These are phyloP conservation scores for Eucalyptus melliodora DNA, from an alignment of 345 rosid species.

Conservation along the genomic window DNA sequence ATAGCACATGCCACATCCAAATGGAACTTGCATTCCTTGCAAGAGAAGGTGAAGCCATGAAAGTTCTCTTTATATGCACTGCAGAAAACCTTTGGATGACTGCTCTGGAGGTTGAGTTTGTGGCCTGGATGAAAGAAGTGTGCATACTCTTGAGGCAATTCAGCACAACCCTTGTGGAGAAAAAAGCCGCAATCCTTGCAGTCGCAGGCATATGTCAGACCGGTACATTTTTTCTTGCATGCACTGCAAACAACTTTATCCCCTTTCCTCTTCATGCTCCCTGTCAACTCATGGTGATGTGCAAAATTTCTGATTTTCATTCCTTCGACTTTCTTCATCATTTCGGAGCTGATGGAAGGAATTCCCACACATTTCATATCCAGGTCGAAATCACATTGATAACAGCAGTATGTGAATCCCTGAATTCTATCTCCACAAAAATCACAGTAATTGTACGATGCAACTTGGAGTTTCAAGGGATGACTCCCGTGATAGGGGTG, in stretches of 20 bases:
- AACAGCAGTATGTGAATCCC: not conserved
- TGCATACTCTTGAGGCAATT: not conserved
- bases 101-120: not conserved
- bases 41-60: not conserved
- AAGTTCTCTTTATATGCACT: fast-evolving
- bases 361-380: fast-evolving
- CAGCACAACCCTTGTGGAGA: not conserved
- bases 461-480: not conserved
- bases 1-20: not conserved
- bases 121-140: not conserved
- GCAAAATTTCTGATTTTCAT: not conserved
- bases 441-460: not conserved
- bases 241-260: not conserved
- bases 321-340: not conserved
- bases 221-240: not conserved
- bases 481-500: not conserved
- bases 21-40: not conserved
- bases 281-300: not conserved
- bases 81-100: not conserved
- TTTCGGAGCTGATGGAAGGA: not conserved
- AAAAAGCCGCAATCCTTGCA: not conserved
- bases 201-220: not conserved
- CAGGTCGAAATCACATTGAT: not conserved
- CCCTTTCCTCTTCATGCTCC: not conserved
- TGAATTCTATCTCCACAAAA: not conserved